Percentiles rank a stretch among this genome's conserved stretches.
Evolutionary conservation across 2,329 filamentous ascomycete genomes (phyloP).

Genomic region (Aureobasidium uvarum): DNA sequence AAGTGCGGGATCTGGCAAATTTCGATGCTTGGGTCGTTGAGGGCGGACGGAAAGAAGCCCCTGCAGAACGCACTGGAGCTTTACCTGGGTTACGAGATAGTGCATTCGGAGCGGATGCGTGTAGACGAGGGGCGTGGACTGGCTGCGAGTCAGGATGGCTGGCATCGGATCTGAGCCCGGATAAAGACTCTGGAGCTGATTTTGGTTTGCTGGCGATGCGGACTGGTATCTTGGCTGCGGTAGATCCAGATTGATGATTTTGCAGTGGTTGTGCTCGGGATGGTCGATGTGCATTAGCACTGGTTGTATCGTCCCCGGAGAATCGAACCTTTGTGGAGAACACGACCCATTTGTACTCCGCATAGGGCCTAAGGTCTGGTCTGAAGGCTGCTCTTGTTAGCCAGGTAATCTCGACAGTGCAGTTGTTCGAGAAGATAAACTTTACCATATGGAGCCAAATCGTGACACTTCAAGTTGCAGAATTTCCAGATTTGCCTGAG

Average conservation of each 20-base stretch:
- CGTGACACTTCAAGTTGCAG: background rate
- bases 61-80: background rate
- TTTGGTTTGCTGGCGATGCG: no score
- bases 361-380: background rate
- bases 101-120: background rate
- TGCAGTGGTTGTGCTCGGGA: no score
- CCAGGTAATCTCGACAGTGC: no score
- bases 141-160: no score
- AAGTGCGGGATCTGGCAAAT: background rate
- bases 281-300: no score
- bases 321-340: no score
- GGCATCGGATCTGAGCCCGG: no score
- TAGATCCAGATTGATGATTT: no score
- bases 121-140: background rate
- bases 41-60: background rate
- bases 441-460: background rate
- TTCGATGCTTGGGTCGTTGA: background rate
- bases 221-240: no score
- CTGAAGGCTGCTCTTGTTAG: background rate
- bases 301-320: no score
- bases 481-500: constrained; percentile 6
- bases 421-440: no score
- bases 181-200: no score
- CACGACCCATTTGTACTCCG: background rate
- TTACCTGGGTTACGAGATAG: background rate